Percentiles rank a stretch among this genome's conserved stretches.
phyloP scores from a whole-genome alignment of 2,329 filamentous ascomycete species.

The Colletotrichum cuscutae region DNA sequence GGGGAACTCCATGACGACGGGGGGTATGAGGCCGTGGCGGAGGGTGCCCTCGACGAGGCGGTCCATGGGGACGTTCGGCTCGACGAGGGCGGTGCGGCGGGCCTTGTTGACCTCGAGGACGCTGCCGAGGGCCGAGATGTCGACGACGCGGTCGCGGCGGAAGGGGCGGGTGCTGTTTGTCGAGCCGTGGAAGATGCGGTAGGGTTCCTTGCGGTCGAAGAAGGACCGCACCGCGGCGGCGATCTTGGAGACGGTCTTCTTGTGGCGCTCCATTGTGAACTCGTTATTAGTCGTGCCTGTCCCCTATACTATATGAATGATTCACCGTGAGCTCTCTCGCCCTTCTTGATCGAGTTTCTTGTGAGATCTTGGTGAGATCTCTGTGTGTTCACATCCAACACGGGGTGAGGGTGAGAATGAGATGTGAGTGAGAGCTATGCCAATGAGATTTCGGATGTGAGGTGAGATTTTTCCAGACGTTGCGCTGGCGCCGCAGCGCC shows the following conservation, averaged over 20 bases:
- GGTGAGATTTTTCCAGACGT: slow-evolving; percentile 1
- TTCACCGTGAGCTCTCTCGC: not conserved
- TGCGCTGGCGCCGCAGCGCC: not conserved
- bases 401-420: not conserved
- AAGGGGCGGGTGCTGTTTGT: slow-evolving; percentile 78
- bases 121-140: slow-evolving; percentile 72
- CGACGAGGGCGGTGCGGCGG: slow-evolving; percentile 70
- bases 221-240: slow-evolving; percentile 58
- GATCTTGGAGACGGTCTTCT: slow-evolving; percentile 57
- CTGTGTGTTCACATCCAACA: not conserved
- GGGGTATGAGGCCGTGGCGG: slow-evolving; percentile 72
- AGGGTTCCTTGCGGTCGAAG: slow-evolving; percentile 64
- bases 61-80: slow-evolving; percentile 83
- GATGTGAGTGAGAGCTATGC: not conserved
- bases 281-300: too few relatives aligned
- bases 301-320: not conserved
- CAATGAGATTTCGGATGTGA: not conserved
- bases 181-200: slow-evolving; percentile 81
- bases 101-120: slow-evolving; percentile 71
- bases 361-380: not conserved
- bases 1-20: slow-evolving; percentile 81
- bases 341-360: not conserved
- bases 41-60: slow-evolving; percentile 73
- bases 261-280: slow-evolving; percentile 61
- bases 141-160: slow-evolving; percentile 59